These are phyloP conservation scores for Aspergillus saccharolyticus DNA, from an alignment of 495 filamentous ascomycete species.

Conservation along the genomic window DNA sequence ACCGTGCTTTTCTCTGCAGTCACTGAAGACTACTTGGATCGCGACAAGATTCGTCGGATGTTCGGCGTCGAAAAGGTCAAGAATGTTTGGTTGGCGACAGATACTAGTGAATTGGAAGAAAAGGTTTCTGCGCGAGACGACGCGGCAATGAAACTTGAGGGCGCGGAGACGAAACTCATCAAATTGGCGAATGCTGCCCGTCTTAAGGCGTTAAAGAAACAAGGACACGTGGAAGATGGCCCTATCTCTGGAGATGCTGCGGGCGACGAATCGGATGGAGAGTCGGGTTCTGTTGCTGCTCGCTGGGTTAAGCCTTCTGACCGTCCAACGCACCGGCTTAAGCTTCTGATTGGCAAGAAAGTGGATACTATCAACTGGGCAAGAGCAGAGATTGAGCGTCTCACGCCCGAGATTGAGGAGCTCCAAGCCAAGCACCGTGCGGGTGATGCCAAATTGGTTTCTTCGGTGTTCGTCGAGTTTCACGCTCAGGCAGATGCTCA, in stretches of 20 bases:
- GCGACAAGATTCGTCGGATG: constrained; percentile 67
- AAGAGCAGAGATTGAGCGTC: constrained; percentile 70
- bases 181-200: constrained; percentile 74
- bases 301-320: constrained; percentile 76
- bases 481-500: constrained; percentile 76
- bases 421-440: constrained; percentile 68
- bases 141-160: constrained; percentile 80
- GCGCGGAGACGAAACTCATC: constrained; percentile 82
- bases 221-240: constrained; percentile 45
- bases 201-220: constrained; percentile 70
- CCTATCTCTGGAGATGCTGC: constrained; percentile 22
- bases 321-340: constrained; percentile 80
- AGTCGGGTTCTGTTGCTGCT: constrained; percentile 73
- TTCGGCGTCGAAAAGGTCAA: constrained; percentile 71
- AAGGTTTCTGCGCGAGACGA: constrained; percentile 80
- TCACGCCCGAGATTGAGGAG: constrained; percentile 74
- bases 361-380: constrained; percentile 83
- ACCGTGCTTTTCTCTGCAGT: constrained; percentile 92
- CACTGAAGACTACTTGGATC: constrained; percentile 66
- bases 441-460: constrained; percentile 60
- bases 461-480: constrained; percentile 78
- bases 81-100: constrained; percentile 79
- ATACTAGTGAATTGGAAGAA: constrained; percentile 77
- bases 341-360: constrained; percentile 79
- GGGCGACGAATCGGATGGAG: constrained; percentile 51